These are phyloP conservation scores for Puccinia brachypodii DNA, from an alignment of 1,284 basidiomycete genomes.

Conservation along the genomic window DNA sequence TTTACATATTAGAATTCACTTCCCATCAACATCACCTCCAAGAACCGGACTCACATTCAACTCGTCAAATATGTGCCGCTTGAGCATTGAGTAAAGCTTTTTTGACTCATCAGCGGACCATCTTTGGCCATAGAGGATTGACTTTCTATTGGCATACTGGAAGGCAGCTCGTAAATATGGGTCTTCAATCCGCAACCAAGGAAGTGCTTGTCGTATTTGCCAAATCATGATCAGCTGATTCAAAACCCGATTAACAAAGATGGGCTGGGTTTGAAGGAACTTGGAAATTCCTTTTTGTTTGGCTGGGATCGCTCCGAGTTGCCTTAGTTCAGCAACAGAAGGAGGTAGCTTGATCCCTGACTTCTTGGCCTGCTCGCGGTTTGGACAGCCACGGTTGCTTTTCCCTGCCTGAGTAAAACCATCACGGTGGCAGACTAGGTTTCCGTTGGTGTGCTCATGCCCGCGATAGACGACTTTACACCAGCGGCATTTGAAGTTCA, in stretches of 20 bases:
- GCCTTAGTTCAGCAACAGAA: background rate
- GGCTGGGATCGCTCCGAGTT: background rate
- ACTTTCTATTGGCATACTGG: background rate
- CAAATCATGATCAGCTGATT: background rate
- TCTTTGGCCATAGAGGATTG: background rate
- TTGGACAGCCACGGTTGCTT: background rate
- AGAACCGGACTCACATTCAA: background rate
- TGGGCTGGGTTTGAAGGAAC: background rate
- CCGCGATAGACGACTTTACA: background rate
- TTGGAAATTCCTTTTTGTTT: background rate
- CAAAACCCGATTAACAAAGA: background rate
- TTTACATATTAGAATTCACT: no score
- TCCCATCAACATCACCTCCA: no score
- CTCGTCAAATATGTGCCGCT: background rate
- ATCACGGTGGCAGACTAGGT: background rate
- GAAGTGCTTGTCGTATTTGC: slow-evolving; percentile 4
- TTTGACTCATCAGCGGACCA: background rate
- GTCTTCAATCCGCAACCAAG: slow-evolving; percentile 11
- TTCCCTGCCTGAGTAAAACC: background rate
- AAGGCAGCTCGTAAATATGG: background rate
- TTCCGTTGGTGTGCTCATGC: background rate
- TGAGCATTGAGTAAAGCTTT: background rate
- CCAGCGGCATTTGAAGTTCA: background rate
- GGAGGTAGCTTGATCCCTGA: background rate
- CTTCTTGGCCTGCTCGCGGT: background rate